Percentiles rank a stretch among this genome's conserved stretches.
These are phyloP conservation scores for Boletus rufocinnamomeus DNA, from an alignment of 768 basidiomycete species.

Conservation along the genomic window DNA sequence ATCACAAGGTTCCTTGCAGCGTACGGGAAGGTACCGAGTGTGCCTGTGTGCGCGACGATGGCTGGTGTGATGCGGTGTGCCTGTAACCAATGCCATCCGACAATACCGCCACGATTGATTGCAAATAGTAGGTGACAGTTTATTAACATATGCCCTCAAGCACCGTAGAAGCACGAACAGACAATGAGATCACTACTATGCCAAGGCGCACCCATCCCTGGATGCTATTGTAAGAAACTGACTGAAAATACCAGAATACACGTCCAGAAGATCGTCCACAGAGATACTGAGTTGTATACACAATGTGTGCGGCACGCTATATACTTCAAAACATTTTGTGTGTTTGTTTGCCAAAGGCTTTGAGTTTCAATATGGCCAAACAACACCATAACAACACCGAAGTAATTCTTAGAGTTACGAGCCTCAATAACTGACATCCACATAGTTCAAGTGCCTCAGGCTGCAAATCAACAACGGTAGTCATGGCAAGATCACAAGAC, in stretches of 20 bases:
- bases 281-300: neutral
- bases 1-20: neutral
- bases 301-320: neutral
- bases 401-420: neutral
- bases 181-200: neutral
- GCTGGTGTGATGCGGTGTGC: neutral
- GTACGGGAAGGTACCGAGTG: neutral
- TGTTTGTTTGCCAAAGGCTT: constrained; percentile 26
- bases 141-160: neutral
- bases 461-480: constrained; percentile 7
- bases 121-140: neutral
- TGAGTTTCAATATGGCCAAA: constrained; percentile 29
- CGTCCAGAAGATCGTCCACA: neutral
- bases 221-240: neutral
- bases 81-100: neutral
- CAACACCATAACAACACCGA: constrained; percentile 23
- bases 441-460: constrained; percentile 9
- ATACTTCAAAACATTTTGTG: too few species aligned
- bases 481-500: constrained; percentile 48
- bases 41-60: neutral
- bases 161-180: too few species aligned
- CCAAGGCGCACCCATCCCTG: too few species aligned
- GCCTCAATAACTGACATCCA: constrained; percentile 1
- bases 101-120: neutral
- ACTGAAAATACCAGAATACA: neutral